phyloP scores from a whole-genome alignment of 441 rosid genomes.

The Adansonia gregorii region DNA sequence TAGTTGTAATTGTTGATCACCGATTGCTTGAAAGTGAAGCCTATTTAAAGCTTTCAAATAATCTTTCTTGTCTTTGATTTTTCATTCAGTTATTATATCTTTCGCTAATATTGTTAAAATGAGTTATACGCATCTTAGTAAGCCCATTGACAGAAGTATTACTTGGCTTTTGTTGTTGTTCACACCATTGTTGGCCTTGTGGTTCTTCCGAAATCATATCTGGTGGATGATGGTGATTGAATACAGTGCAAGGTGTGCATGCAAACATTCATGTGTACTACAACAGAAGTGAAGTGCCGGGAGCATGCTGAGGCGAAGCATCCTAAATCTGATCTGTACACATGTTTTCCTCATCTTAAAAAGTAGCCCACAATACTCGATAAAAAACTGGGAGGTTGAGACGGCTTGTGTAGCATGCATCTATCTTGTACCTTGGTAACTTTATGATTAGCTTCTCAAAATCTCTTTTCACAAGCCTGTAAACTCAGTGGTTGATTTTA shows the following conservation, averaged over 20 bases:
- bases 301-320: conserved; percentile 32
- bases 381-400: conserved; percentile 1
- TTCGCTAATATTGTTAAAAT: conserved; percentile 11
- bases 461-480: not conserved
- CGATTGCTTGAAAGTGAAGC: not conserved
- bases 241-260: conserved; percentile 32
- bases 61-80: not conserved
- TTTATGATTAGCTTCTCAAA: not conserved
- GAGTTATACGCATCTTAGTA: not conserved
- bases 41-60: conserved; percentile 6
- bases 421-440: conserved; percentile 15
- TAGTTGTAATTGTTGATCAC: not conserved
- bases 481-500: not conserved
- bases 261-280: conserved; percentile 34
- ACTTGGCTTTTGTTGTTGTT: conserved; percentile 23
- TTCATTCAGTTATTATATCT: conserved; percentile 2
- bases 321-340: conserved; percentile 17
- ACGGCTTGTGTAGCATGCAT: conserved; percentile 1
- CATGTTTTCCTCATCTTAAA: conserved; percentile 31
- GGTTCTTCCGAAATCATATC: not conserved
- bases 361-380: conserved; percentile 3
- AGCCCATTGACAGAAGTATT: conserved; percentile 2
- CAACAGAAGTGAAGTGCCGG: conserved; percentile 28
- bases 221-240: conserved; percentile 9
- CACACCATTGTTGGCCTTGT: not conserved